Evolutionary conservation across 768 basidiomycete species (phyloP).

Genomic region (Favolaschia claudopus): DNA sequence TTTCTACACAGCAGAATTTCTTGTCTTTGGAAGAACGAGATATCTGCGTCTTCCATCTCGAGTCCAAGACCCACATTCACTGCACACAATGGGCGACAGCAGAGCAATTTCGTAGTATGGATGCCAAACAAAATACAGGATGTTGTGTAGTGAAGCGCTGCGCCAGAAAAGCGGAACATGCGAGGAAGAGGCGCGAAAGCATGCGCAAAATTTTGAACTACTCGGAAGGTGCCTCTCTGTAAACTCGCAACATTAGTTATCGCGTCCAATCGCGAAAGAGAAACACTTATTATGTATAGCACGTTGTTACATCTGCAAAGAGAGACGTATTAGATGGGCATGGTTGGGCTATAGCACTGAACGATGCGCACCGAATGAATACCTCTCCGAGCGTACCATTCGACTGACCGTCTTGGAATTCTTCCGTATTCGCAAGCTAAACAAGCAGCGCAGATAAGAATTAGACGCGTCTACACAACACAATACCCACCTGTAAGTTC

Average conservation of each 20-base stretch:
- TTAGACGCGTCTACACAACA: neutral
- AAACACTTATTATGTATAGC: conserved; percentile 88
- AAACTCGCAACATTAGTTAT: conserved; percentile 37
- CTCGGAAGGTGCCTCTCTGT: conserved; percentile 81
- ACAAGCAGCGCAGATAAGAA: neutral
- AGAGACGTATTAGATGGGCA: conserved; percentile 23
- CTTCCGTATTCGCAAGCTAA: conserved; percentile 98
- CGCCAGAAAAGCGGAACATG: no score
- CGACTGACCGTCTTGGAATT: conserved; percentile 94
- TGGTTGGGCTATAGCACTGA: conserved; percentile 3
- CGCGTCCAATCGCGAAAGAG: conserved; percentile 27
- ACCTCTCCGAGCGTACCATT: conserved; percentile 98
- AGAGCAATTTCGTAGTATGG: no score
- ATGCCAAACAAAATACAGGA: no score
- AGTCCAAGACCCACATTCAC: no score
- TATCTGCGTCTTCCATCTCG: no score
- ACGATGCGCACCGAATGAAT: conserved; percentile 83
- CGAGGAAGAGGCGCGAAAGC: neutral
- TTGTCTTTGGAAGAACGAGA: no score
- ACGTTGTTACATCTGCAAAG: conserved; percentile 88
- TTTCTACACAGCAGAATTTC: no score
- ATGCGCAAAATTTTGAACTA: conserved; percentile 25
- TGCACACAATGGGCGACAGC: no score
- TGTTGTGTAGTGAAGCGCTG: no score
- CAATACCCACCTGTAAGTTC: conserved; percentile 88